Percentiles rank a stretch among this genome's conserved stretches.
phyloP scores from a whole-genome alignment of 495 filamentous ascomycete species.

The Corynascus novoguineensis region DNA sequence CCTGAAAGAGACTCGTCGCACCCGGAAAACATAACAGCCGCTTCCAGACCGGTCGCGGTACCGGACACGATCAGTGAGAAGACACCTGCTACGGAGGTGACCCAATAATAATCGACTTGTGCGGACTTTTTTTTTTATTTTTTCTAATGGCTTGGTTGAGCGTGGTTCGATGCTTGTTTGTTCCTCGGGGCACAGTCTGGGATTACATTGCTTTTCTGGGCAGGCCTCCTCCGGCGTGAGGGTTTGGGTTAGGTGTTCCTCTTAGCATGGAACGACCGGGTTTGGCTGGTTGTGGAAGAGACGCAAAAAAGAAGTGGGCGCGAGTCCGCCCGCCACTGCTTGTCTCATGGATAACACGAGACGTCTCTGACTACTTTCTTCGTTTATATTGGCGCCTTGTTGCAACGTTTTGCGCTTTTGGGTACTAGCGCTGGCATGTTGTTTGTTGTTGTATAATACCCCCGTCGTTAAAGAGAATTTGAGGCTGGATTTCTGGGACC shows the following conservation, averaged over 20 bases:
- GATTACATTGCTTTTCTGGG: too few relatives aligned
- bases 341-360: constrained; percentile 1
- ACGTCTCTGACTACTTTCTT: neutral
- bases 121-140: neutral
- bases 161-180: neutral
- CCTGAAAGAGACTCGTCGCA: neutral
- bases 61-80: neutral
- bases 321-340: too few relatives aligned
- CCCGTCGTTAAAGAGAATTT: too few relatives aligned
- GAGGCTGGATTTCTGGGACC: constrained; percentile 11
- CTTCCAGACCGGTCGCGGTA: neutral
- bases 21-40: too few relatives aligned
- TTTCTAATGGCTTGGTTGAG: neutral
- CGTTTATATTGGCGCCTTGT: constrained; percentile 2
- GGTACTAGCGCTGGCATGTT: constrained; percentile 18
- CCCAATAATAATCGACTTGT: neutral
- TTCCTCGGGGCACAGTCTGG: neutral
- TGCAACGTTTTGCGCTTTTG: neutral
- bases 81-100: neutral
- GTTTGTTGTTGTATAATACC: constrained; percentile 33
- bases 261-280: too few relatives aligned
- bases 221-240: neutral
- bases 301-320: too few relatives aligned
- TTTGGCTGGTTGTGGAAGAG: too few relatives aligned
- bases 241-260: too few relatives aligned